phyloP scores from a whole-genome alignment of 768 basidiomycete genomes.

The Boletellus ananiceps region DNA sequence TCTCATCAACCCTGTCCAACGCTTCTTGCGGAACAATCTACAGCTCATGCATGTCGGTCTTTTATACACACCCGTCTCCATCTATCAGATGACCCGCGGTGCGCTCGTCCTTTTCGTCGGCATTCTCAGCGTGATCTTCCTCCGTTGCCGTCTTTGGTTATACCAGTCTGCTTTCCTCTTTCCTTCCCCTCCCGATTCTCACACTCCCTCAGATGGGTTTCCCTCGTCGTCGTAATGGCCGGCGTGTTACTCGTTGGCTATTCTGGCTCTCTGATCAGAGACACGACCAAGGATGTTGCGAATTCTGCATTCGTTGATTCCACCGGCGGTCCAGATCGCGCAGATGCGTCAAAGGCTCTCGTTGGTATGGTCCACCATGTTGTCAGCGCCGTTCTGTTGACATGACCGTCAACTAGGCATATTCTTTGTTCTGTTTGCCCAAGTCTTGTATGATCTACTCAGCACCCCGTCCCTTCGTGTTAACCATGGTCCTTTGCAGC shows the following conservation, averaged over 20 bases:
- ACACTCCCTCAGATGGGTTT: slow-evolving; percentile 64
- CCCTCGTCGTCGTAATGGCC: slow-evolving; percentile 81
- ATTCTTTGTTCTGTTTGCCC: slow-evolving; percentile 88
- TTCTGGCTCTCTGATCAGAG: slow-evolving; percentile 84
- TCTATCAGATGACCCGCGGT: slow-evolving; percentile 96
- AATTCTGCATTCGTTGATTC: slow-evolving; percentile 14
- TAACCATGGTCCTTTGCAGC: slow-evolving; percentile 37
- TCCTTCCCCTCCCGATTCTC: slow-evolving; percentile 2
- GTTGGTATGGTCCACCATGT: slow-evolving; percentile 46
- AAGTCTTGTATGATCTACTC: slow-evolving; percentile 69
- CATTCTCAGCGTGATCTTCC: slow-evolving; percentile 84
- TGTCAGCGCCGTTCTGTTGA: slow-evolving; percentile 14
- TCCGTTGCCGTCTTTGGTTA: slow-evolving; percentile 76
- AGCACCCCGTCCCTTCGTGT: neutral
- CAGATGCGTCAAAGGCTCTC: slow-evolving; percentile 65
- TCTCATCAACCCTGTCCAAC: slow-evolving; percentile 1
- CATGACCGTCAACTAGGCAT: slow-evolving; percentile 52
- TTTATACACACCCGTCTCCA: slow-evolving; percentile 92
- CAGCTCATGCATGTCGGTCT: slow-evolving; percentile 93
- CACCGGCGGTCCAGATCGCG: slow-evolving; percentile 45
- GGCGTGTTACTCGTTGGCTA: slow-evolving; percentile 85
- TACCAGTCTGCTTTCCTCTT: slow-evolving; percentile 63
- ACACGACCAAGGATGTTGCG: slow-evolving; percentile 50
- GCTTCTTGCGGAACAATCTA: slow-evolving; percentile 13
- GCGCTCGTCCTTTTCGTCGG: slow-evolving; percentile 94